Evolutionary conservation across 495 filamentous ascomycete genomes (phyloP).

Genomic region (Aspergillus cristatus): DNA sequence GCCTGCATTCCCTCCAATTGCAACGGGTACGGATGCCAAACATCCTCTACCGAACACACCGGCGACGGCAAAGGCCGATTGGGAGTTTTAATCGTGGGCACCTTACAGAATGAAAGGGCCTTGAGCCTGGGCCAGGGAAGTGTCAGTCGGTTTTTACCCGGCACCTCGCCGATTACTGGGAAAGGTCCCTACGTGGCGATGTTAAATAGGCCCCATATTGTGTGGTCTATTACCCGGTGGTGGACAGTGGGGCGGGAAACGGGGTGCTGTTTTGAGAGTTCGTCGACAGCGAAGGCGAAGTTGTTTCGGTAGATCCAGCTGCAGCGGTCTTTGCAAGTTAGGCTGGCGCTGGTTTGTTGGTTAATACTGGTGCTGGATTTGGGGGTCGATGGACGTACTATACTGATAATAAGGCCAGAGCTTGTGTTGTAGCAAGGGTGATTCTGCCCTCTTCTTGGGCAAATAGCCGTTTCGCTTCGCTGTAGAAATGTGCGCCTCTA

Average conservation of each 20-base stretch:
- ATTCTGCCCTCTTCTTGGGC: conserved; percentile 21
- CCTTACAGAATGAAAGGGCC: conserved; percentile 15
- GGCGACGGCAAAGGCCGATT: conserved; percentile 5
- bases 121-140: conserved; percentile 11
- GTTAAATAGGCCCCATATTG: conserved; percentile 28
- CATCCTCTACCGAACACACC: conserved; percentile 10
- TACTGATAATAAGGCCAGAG: conserved; percentile 16
- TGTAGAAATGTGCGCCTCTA: conserved; percentile 16
- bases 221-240: conserved; percentile 11
- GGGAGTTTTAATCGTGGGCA: conserved; percentile 9
- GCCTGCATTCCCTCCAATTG: conserved; percentile 8
- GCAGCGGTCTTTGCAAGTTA: conserved; percentile 23
- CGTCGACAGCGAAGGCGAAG: conserved; percentile 14
- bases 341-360: conserved; percentile 15
- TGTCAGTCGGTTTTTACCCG: conserved; percentile 2
- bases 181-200: conserved; percentile 18
- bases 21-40: conserved; percentile 23
- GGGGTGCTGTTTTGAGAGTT: conserved; percentile 10
- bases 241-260: conserved; percentile 6
- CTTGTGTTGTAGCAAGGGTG: conserved; percentile 18
- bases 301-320: conserved; percentile 23
- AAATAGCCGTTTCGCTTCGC: conserved; percentile 19
- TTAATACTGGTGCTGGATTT: neutral
- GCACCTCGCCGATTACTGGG: neutral
- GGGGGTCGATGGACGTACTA: conserved; percentile 10